Percentiles rank a stretch among this genome's conserved stretches.
Evolutionary conservation across 31 red algal species (phyloP).

Genomic region (Endocladia muricata): DNA sequence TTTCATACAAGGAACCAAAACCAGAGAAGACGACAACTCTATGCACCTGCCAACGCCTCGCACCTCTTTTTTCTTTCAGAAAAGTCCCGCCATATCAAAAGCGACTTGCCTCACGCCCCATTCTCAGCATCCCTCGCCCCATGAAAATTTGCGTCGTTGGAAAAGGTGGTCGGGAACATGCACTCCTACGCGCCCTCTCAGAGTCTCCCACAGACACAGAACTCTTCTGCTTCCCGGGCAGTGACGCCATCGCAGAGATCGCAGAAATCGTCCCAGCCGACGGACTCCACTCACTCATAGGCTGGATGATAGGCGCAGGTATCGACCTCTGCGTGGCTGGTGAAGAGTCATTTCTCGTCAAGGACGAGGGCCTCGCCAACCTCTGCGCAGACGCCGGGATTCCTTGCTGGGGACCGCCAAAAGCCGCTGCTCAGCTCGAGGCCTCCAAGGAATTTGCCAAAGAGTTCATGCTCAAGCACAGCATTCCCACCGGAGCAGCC

Average conservation of each 20-base stretch:
- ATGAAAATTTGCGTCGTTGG: no score
- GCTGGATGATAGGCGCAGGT: background rate
- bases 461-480: conserved; percentile 2
- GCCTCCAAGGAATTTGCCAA: conserved; percentile 19
- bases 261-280: background rate
- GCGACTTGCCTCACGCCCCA: no score
- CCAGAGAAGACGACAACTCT: no score
- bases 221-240: background rate
- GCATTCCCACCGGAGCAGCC: background rate
- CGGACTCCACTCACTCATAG: background rate
- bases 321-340: conserved; percentile 3
- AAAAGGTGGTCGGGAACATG: no score
- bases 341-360: background rate
- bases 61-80: no score
- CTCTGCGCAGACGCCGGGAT: no score
- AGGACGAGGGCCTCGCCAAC: background rate
- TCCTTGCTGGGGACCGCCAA: conserved; percentile 11
- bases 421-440: conserved; percentile 20
- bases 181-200: no score
- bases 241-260: background rate
- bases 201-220: background rate
- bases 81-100: no score
- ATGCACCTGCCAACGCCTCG: no score
- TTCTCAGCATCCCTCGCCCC: no score
- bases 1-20: no score